Evolutionary conservation across 2,329 filamentous ascomycete species (phyloP).

Genomic region (Exophiala calicioides): DNA sequence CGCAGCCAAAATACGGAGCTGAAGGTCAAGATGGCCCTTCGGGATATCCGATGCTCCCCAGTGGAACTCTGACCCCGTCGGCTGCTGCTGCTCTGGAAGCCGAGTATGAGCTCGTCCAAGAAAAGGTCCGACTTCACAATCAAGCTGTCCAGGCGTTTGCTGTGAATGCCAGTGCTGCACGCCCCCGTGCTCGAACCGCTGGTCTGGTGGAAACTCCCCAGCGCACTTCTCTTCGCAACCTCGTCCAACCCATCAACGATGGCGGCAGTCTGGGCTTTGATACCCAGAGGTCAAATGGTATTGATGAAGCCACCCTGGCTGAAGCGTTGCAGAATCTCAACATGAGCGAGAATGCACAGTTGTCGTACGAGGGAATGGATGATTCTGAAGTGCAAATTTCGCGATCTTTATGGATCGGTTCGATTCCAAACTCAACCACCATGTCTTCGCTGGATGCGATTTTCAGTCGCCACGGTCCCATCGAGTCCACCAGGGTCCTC

Average conservation of each 20-base stretch:
- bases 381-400: constrained; percentile 77
- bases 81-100: constrained; percentile 56
- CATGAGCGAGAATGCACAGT: constrained; percentile 19
- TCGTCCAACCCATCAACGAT: constrained; percentile 55
- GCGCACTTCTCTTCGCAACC: constrained; percentile 68
- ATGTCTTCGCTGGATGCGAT: constrained; percentile 93
- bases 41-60: constrained; percentile 58
- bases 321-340: constrained; percentile 27
- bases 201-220: constrained; percentile 80
- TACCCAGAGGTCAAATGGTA: constrained; percentile 17
- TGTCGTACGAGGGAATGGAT: constrained; percentile 68
- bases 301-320: constrained; percentile 19
- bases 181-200: constrained; percentile 86
- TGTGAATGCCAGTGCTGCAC: constrained; percentile 75
- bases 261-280: constrained; percentile 18
- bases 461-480: constrained; percentile 89
- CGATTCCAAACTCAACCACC: constrained; percentile 94
- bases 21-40: constrained; percentile 74
- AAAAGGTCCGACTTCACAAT: constrained; percentile 83
- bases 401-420: constrained; percentile 92
- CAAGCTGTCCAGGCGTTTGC: constrained; percentile 90
- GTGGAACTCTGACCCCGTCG: constrained; percentile 61
- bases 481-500: constrained; percentile 86
- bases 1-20: constrained; percentile 92
- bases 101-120: constrained; percentile 62